phyloP scores from a whole-genome alignment of 2,329 filamentous ascomycete species.

The Diaporthe eres region DNA sequence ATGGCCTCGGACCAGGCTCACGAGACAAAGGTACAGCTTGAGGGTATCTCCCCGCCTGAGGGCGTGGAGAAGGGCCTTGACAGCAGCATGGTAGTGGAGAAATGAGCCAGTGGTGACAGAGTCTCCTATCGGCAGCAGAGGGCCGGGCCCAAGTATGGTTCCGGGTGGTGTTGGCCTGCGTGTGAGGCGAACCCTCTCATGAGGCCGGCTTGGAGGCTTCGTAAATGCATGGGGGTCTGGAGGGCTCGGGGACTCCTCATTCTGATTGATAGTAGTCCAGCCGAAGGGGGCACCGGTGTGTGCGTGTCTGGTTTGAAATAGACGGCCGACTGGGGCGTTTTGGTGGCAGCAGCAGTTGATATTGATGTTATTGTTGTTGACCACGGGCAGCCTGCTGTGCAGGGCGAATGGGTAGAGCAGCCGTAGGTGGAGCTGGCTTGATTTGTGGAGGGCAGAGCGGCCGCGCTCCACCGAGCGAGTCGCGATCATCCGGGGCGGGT shows the following conservation, averaged over 20 bases:
- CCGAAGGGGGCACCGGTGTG: not conserved
- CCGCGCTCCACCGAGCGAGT: conserved; percentile 36
- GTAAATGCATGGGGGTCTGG: not conserved
- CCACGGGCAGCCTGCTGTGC: not conserved
- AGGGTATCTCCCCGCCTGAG: conserved; percentile 36
- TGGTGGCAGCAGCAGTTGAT: not conserved
- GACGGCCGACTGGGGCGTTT: not conserved
- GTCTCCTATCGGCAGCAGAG: not conserved
- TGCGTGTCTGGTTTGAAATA: not conserved
- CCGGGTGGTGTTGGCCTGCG: not conserved
- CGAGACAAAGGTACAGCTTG: conserved; percentile 43
- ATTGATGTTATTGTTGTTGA: not conserved
- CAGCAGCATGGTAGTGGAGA: conserved; percentile 1
- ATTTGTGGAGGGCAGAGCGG: conserved; percentile 30
- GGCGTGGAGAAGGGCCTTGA: conserved; percentile 34
- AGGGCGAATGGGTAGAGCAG: not conserved
- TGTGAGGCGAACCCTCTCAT: not conserved
- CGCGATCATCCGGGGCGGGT: conserved; percentile 41
- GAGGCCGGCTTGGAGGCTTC: not conserved
- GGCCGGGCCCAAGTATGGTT: not conserved
- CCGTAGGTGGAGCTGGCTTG: conserved; percentile 4
- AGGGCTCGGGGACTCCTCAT: not conserved
- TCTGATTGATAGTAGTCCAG: not conserved
- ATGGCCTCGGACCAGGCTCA: conserved; percentile 39
- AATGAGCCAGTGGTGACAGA: not conserved